Percentiles rank a stretch among this genome's conserved stretches.
phyloP scores from a whole-genome alignment of 2,329 filamentous ascomycete genomes.

The Cryoendolithus antarcticus region DNA sequence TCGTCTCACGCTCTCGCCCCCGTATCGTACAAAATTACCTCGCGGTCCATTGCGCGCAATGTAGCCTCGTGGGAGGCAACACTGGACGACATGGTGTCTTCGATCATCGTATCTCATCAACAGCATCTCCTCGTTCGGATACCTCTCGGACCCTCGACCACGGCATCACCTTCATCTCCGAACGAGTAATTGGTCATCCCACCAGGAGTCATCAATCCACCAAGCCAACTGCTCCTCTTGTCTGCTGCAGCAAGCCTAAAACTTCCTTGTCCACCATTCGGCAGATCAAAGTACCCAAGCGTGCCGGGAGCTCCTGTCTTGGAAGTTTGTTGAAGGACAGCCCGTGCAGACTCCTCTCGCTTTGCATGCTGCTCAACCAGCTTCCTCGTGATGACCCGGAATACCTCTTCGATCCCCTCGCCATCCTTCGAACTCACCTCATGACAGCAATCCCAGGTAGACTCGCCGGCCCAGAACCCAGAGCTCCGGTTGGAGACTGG shows the following conservation, averaged over 20 bases:
- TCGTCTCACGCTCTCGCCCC: too few relatives aligned
- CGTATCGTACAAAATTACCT: conserved; percentile 42
- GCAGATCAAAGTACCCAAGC: conserved; percentile 37
- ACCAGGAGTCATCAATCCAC: conserved; percentile 40
- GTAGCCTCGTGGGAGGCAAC: conserved; percentile 28
- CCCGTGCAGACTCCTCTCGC: conserved; percentile 35
- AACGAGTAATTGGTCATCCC: conserved; percentile 14
- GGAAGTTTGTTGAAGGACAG: conserved; percentile 34
- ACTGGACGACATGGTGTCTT: too few relatives aligned
- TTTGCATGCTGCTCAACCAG: conserved; percentile 58
- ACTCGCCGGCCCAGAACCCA: conserved; percentile 72
- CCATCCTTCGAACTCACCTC: conserved; percentile 91
- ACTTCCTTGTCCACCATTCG: conserved; percentile 40
- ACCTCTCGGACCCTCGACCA: conserved; percentile 13
- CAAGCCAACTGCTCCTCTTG: conserved; percentile 55
- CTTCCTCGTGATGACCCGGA: conserved; percentile 79
- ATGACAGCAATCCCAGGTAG: conserved; percentile 94
- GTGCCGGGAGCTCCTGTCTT: conserved; percentile 20
- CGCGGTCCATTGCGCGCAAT: conserved; percentile 55
- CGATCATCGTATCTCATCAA: conserved; percentile 6
- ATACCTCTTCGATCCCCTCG: conserved; percentile 93
- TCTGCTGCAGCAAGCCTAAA: conserved; percentile 48
- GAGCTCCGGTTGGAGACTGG: conserved; percentile 45
- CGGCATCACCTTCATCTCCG: conserved; percentile 13
- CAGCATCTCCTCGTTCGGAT: conserved; percentile 16